phyloP scores from a whole-genome alignment of 495 filamentous ascomycete species.

The Cryomyces minteri region DNA sequence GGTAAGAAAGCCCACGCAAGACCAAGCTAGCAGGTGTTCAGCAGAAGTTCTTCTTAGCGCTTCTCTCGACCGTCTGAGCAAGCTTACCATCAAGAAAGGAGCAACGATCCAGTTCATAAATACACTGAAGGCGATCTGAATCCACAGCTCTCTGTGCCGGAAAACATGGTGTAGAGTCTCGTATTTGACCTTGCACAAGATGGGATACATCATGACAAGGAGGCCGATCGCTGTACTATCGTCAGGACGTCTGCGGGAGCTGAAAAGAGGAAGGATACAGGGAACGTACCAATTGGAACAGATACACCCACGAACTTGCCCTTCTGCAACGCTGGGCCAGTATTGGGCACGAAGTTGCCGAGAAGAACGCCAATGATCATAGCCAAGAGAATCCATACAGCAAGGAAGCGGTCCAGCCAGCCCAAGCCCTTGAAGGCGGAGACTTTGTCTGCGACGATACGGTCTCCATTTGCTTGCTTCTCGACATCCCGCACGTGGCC shows the following conservation, averaged over 20 bases:
- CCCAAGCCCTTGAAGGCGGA: slow-evolving; percentile 35
- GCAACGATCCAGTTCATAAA: slow-evolving; percentile 72
- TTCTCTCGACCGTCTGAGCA: slow-evolving; percentile 7
- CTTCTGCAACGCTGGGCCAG: slow-evolving; percentile 39
- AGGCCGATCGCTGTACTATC: slow-evolving; percentile 45
- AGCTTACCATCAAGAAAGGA: slow-evolving; percentile 67
- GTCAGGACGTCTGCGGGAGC: too few species aligned
- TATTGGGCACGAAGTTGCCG: slow-evolving; percentile 52
- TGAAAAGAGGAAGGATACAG: too few species aligned
- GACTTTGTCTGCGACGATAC: background rate
- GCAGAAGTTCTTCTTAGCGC: too few species aligned
- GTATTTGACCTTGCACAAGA: slow-evolving; percentile 69
- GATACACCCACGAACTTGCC: slow-evolving; percentile 52
- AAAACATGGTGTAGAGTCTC: slow-evolving; percentile 58
- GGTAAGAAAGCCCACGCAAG: slow-evolving; percentile 75
- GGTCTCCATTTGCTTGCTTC: background rate
- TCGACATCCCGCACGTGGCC: background rate
- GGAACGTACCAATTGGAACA: slow-evolving; percentile 46
- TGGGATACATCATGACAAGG: slow-evolving; percentile 88
- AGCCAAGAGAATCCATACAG: slow-evolving; percentile 69
- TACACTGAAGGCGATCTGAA: slow-evolving; percentile 60
- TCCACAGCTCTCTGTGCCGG: slow-evolving; percentile 42
- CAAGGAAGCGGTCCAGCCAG: slow-evolving; percentile 54
- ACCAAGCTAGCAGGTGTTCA: background rate
- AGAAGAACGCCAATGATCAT: slow-evolving; percentile 61